Evolutionary conservation across 1,284 basidiomycete species (phyloP), one percentile per base, ranked within the genome.

Genomic region (Cryptococcus sp.): DNA sequence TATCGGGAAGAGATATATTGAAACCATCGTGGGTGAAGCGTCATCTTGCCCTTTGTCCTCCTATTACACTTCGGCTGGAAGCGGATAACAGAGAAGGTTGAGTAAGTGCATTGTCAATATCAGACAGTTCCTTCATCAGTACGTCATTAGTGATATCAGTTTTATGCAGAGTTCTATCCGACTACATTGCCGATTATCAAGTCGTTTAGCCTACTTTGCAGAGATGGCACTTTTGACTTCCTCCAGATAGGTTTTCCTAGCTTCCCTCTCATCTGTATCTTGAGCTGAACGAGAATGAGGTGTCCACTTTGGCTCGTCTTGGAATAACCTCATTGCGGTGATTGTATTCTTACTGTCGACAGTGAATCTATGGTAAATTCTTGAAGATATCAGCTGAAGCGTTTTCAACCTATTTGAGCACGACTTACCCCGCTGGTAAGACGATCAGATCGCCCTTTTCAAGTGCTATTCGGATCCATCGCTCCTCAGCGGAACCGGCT

Each of bases 301-400:
- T 0, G 83, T 80, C 90, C 89, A 93, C 72, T 89, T 90, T 5
- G 89, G 90, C 69, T 90, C 89, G 60, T 92, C 89, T 86, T 91
- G 73, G 83, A 91, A 92, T 49, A 92, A 76, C 4, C 89, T 81
- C 75, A 90, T 80, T 1, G 86, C 85, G 57, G 85, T 83, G 70
- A 90, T 84, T 44, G 76, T 77, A 70, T 91, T 83, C 51, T 74
- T 75, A 60, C 83, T 80, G 68, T 90, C 88, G 30, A 91, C 82
- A 0, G 87, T 90, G 78, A 93, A 91, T 31, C 89, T 84, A 75
- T 92, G 89, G 73, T 90, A 91, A 63, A 90, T 89, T 0, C 79
- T 58, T 49, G 33, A 34, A 43, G 38, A 37, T 5, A 49, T 14
- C 48, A 38, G 7, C 5, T 15, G 7, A 4, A 11, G 41, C 35